Conservation (phyloP, 2,329 filamentous ascomycete species). For the Fusarium devonianum region DNA sequence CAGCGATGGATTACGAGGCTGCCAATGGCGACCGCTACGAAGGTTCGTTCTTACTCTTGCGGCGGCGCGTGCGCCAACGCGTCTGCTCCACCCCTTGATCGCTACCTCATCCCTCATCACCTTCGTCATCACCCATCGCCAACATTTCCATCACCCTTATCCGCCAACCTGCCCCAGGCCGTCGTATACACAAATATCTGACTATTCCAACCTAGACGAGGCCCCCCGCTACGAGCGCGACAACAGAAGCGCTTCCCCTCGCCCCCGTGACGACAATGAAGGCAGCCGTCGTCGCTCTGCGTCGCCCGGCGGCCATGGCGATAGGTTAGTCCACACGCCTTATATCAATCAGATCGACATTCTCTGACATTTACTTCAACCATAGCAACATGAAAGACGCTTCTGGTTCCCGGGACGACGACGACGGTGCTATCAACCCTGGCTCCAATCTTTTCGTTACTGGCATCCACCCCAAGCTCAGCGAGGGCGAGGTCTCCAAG, state of each 20-base stretch:
- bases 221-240: constrained; percentile 71
- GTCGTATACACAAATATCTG: constrained; percentile 11
- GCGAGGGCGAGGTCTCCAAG: constrained; percentile 87
- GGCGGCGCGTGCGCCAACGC: constrained; percentile 28
- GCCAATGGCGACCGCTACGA: constrained; percentile 72
- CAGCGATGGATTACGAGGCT: constrained; percentile 75
- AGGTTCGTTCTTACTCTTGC: constrained; percentile 54
- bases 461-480: constrained; percentile 92
- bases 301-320: constrained; percentile 61
- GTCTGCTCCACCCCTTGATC: constrained; percentile 10
- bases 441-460: constrained; percentile 99
- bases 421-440: constrained; percentile 85
- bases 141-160: background rate
- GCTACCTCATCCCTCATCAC: constrained; percentile 9
- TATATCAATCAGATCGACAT: background rate
- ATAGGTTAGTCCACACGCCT: constrained; percentile 35
- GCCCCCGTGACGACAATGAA: constrained; percentile 68
- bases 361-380: constrained; percentile 14
- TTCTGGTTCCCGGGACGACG: constrained; percentile 63
- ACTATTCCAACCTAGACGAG: constrained; percentile 58
- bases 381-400: constrained; percentile 60
- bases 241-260: constrained; percentile 71
- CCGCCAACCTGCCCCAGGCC: background rate
- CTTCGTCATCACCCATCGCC: background rate
- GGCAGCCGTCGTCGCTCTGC: constrained; percentile 67